Evolutionary conservation across 2,329 filamentous ascomycete genomes (phyloP).

Genomic region (Sordariomycetes sp.): DNA sequence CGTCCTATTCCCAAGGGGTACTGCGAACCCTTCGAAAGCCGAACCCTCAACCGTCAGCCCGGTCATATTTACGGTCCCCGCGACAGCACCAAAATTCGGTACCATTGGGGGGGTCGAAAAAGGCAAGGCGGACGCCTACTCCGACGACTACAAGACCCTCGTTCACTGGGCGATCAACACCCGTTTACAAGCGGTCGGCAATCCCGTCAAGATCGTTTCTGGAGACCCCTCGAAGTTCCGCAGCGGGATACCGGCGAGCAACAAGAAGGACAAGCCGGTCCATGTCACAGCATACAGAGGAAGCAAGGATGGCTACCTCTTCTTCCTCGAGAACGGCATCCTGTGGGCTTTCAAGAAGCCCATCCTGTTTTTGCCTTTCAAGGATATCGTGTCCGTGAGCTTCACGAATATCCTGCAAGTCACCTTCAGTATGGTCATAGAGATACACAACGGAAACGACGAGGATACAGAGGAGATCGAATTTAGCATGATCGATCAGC

Average conservation of each 20-base stretch:
- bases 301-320: constrained; percentile 59
- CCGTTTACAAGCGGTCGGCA: constrained; percentile 39
- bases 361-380: constrained; percentile 52
- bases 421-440: constrained; percentile 59
- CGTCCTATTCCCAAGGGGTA: constrained; percentile 48
- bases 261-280: constrained; percentile 53
- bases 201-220: constrained; percentile 36
- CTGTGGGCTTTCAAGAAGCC: constrained; percentile 66
- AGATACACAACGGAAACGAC: constrained; percentile 40
- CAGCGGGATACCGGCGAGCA: constrained; percentile 44
- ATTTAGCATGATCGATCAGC: constrained; percentile 62
- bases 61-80: constrained; percentile 54
- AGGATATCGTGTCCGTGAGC: constrained; percentile 52
- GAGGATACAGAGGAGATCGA: constrained; percentile 51
- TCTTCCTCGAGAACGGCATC: constrained; percentile 58
- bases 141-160: constrained; percentile 48
- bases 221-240: constrained; percentile 49
- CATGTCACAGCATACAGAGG: constrained; percentile 59
- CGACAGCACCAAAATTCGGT: constrained; percentile 51
- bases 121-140: constrained; percentile 39
- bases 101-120: constrained; percentile 43
- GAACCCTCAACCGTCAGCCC: constrained; percentile 37
- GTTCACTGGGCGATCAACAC: constrained; percentile 52
- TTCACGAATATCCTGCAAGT: constrained; percentile 60
- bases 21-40: constrained; percentile 41